Evolutionary conservation across 2,329 filamentous ascomycete genomes (phyloP), one percentile per base, ranked within the genome.

Genomic region (Scopulariopsis brevicaulis): DNA sequence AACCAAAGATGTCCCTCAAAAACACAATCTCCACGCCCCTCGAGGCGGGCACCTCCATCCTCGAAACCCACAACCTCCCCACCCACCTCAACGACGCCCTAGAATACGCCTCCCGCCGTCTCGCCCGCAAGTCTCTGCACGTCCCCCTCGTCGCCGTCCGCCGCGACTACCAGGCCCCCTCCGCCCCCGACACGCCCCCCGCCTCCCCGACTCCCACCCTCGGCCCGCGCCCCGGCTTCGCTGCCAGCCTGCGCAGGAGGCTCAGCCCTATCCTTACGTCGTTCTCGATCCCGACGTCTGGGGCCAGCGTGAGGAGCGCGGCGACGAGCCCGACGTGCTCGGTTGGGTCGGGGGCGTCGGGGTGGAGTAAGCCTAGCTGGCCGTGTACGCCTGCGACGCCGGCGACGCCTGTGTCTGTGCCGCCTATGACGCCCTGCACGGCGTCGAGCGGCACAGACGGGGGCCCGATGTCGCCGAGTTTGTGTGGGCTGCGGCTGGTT

Each of bases 21-120:
- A 71, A 75, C 58, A 74, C 71, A 59, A 86, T 86, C 64, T 85
- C 83, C 1, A 78, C 81, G 55, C 83, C 83, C 15, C 75, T 86
- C 59, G 83, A 85, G 73, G 82, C 83, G 32, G 82, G 82, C 20
- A 71, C 73, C 50, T 85, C 82, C 22, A 72, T 85, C 58, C 76
- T 84, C 60, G 79, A 84, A 63, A 72, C 73, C 37, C 76, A 82
- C 62, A 76, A 78, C 59, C 73, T 86, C n/a, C 82, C 83, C 1
- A 68, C 75, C n/a, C 72, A 75, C 51, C 67, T 85, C 58, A 74
- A 70, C 12, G 73, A 75, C 4, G 81, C 81, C 28, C 75, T 86
- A 34, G 81, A 84, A 59, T 82, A 84, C 63, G 73, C 76, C 15
- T 84, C 83, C 0, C 74, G 72, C 61, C 74, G 78, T 22, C 73